A percentile compares a stretch with the other conserved stretches of the same genome.
phyloP scores from a whole-genome alignment of 257 asterid genomes.

The Solanum ahanhuiri region DNA sequence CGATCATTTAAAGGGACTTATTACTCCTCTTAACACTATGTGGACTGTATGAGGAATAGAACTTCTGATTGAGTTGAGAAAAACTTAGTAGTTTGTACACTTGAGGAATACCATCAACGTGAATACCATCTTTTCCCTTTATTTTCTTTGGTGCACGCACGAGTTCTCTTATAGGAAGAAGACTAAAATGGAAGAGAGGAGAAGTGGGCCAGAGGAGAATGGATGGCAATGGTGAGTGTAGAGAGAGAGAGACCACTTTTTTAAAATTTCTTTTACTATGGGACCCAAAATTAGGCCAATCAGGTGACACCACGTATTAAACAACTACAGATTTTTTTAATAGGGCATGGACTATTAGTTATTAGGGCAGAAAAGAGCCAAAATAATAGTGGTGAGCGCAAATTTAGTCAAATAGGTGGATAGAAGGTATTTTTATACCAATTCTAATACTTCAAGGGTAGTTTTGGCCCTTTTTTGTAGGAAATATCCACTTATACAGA shows the following conservation, averaged over 20 bases:
- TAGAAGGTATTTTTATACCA: neutral
- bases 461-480: neutral
- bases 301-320: neutral
- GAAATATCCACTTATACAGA: neutral
- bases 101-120: neutral
- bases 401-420: neutral
- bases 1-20: neutral
- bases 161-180: neutral
- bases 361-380: neutral
- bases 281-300: neutral
- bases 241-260: neutral
- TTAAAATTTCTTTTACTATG: neutral
- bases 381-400: neutral
- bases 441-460: neutral
- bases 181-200: neutral
- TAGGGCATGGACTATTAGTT: neutral
- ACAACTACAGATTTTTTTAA: neutral
- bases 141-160: neutral
- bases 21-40: neutral
- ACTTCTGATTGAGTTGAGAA: neutral
- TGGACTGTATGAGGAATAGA: neutral
- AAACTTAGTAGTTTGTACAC: neutral
- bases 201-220: neutral
- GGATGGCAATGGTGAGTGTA: neutral
- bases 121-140: neutral